Percentiles rank a stretch among this genome's conserved stretches.
These are phyloP conservation scores for Saccharomycopsis schoenii DNA, from an alignment of 805 yeast species.

Conservation along the genomic window DNA sequence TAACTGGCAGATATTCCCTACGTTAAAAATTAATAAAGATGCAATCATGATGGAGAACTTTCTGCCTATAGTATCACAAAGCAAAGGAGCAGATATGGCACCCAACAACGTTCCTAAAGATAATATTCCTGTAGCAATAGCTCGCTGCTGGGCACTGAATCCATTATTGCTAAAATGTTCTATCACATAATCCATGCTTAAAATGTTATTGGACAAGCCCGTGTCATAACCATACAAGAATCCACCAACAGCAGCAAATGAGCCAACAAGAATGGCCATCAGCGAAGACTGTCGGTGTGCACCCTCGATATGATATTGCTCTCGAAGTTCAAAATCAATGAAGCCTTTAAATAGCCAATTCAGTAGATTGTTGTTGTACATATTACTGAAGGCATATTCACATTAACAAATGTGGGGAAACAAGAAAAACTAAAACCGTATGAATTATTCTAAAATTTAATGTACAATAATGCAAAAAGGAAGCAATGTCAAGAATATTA, in stretches of 20 bases:
- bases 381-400: not conserved
- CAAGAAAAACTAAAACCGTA: not conserved
- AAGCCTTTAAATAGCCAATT: constrained; percentile 5
- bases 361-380: not conserved
- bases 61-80: constrained; percentile 69
- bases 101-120: constrained; percentile 77
- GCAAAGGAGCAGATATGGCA: constrained; percentile 44
- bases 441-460: too few species aligned
- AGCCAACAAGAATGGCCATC: constrained; percentile 65
- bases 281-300: constrained; percentile 38
- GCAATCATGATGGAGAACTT: constrained; percentile 53
- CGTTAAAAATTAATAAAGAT: constrained; percentile 50
- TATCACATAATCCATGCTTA: constrained; percentile 66
- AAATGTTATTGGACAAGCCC: constrained; percentile 68
- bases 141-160: constrained; percentile 54
- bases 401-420: not conserved
- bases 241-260: constrained; percentile 85
- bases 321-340: constrained; percentile 13
- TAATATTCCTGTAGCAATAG: constrained; percentile 68
- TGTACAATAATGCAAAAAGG: too few species aligned
- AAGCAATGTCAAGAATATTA: too few species aligned
- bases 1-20: constrained; percentile 67
- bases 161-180: constrained; percentile 42
- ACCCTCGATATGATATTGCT: constrained; percentile 14
- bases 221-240: constrained; percentile 86